Base-by-base conservation (phyloP, 352 stramenopile genomes). In the Aphanomyces cochlioides region DNA sequence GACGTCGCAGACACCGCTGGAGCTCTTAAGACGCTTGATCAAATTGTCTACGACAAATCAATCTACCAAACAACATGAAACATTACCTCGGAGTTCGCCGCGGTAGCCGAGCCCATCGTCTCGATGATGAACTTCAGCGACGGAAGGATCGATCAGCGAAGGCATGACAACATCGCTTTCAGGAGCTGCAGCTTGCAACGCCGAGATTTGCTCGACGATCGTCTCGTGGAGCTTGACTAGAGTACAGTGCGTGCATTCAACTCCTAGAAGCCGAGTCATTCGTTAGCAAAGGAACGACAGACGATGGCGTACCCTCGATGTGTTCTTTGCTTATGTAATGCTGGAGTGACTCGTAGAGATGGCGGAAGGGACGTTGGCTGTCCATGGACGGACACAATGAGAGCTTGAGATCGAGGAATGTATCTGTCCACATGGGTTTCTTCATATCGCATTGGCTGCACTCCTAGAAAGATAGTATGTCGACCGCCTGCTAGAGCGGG, bases 181-280 rank as follows among this genome's bases (percentile, higher is more conserved):
- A n/a, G 10, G 19, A 41, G 36, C 50, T 13, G 50, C 15, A 36
- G 19, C 15, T 58, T 17, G 50, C 21, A 36, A 36, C 15, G 50
- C 19, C 2, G 8, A 7, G 21, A 12, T 36, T 17, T 19, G 50
- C 19, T 19, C 50, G 50, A 36, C 50, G 50, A 58, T 10, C 28
- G 28, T 41, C 28, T 41, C 19, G 36, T 47, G 15, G 37, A 59
- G 43, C 17, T 54, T 13, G 5, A 19, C 10, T 7, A 69, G 38
- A 13, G 63, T 69, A 47, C 63, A 69, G 15, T 69, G 40, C 15
- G 63, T 59, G 38, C 63, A 69, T 36, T 69, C 63, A 12, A 69
- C 63, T 37, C 34, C 54, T 61, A 40, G 17, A 6, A n/a, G 36
- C 37, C 19, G 19, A 13, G 43, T n/a, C 19, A 4, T 28, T 19